These are phyloP conservation scores for Alectoria sarmentosa DNA, from an alignment of 495 filamentous ascomycete genomes.

Conservation along the genomic window DNA sequence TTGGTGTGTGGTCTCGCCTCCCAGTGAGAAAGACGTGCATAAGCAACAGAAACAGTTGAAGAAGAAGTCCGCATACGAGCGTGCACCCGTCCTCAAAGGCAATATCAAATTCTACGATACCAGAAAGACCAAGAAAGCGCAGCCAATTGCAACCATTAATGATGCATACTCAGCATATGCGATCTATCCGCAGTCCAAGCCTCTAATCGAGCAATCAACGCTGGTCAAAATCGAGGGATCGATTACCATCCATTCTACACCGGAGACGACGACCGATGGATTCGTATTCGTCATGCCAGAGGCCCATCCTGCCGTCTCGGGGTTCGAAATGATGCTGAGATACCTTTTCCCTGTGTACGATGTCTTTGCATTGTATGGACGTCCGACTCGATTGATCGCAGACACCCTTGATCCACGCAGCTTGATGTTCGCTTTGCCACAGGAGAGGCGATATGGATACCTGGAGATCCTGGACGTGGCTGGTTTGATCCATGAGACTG, in stretches of 20 bases:
- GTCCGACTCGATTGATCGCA: slow-evolving; percentile 77
- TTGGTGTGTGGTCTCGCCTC: slow-evolving; percentile 90
- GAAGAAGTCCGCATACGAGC: slow-evolving; percentile 79
- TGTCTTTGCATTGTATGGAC: slow-evolving; percentile 85
- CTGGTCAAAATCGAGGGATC: slow-evolving; percentile 90
- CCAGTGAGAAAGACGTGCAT: slow-evolving; percentile 83
- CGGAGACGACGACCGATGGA: slow-evolving; percentile 70
- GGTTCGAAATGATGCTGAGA: slow-evolving; percentile 94
- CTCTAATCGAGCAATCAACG: slow-evolving; percentile 88
- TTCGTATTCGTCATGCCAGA: slow-evolving; percentile 99
- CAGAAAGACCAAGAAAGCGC: slow-evolving; percentile 86
- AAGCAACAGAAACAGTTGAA: slow-evolving; percentile 78
- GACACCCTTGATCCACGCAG: slow-evolving; percentile 80
- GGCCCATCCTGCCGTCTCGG: slow-evolving; percentile 77
- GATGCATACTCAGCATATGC: slow-evolving; percentile 90
- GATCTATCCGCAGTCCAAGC: slow-evolving; percentile 90
- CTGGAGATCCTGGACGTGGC: slow-evolving; percentile 82
- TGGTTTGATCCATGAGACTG: slow-evolving; percentile 65
- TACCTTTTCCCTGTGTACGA: slow-evolving; percentile 94
- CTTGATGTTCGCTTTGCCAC: slow-evolving; percentile 98
- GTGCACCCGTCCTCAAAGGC: slow-evolving; percentile 64
- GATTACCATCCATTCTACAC: slow-evolving; percentile 74
- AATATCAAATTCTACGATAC: slow-evolving; percentile 92
- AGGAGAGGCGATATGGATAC: slow-evolving; percentile 81
- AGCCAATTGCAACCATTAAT: slow-evolving; percentile 83